Conservation (phyloP, 257 asterid genomes). For the Jacaranda mimosifolia region DNA sequence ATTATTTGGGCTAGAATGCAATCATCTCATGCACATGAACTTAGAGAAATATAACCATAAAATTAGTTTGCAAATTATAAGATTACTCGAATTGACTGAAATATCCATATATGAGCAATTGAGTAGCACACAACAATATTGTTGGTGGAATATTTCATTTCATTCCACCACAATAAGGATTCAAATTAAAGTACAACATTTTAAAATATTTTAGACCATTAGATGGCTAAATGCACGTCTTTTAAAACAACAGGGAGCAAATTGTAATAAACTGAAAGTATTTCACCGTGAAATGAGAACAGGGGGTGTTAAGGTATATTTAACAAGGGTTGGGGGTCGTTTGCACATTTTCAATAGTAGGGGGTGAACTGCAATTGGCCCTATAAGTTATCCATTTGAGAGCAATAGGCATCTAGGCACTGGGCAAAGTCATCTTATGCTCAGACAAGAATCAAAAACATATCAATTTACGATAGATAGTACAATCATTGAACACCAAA, state of each 20-base stretch:
- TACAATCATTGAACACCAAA: constrained; percentile 19
- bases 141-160: not conserved
- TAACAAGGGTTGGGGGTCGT: not conserved
- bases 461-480: not conserved
- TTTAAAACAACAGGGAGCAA: not conserved
- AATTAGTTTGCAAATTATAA: not conserved
- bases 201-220: not conserved
- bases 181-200: not conserved
- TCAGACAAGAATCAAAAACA: constrained; percentile 15
- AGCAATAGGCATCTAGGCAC: not conserved
- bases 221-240: not conserved
- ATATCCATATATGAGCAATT: not conserved
- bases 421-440: constrained; percentile 8
- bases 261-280: not conserved
- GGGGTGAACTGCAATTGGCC: no score
- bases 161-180: not conserved
- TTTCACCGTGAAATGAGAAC: not conserved
- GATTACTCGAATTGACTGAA: not conserved
- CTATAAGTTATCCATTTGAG: constrained; percentile 1
- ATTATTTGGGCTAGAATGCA: no score
- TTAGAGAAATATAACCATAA: not conserved
- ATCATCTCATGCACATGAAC: not conserved
- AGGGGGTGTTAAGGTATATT: not conserved
- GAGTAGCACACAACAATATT: not conserved
- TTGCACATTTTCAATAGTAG: no score